Evolutionary conservation across 1,139 yeast species (phyloP).

Genomic region (Geotrichum carabidarum): DNA sequence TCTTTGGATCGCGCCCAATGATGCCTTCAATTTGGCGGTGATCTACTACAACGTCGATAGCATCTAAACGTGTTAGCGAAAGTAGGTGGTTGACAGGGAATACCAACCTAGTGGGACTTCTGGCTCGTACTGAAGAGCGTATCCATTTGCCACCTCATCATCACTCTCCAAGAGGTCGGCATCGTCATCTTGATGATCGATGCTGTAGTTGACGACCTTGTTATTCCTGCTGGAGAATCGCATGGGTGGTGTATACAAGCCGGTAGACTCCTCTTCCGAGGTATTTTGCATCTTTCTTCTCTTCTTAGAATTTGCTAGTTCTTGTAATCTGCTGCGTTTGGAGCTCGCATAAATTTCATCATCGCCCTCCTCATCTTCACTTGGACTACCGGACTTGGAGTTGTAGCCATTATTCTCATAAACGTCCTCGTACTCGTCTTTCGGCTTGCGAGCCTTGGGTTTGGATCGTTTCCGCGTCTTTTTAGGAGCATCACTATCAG

Average conservation of each 20-base stretch:
- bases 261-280: constrained; percentile 28
- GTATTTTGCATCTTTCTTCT: constrained; percentile 28
- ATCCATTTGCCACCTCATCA: constrained; percentile 35
- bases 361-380: constrained; percentile 36
- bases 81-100: constrained; percentile 21
- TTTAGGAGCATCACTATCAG: constrained; percentile 10
- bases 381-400: constrained; percentile 23
- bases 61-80: constrained; percentile 28
- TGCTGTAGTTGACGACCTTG: constrained; percentile 66
- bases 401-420: constrained; percentile 21
- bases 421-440: constrained; percentile 17
- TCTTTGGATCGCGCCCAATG: constrained; percentile 32
- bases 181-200: constrained; percentile 66
- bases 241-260: constrained; percentile 35
- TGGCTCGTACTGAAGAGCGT: constrained; percentile 41
- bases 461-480: constrained; percentile 15
- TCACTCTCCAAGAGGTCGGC: constrained; percentile 41
- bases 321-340: constrained; percentile 22
- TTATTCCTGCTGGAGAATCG: constrained; percentile 76
- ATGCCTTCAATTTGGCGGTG: constrained; percentile 31
- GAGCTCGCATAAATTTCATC: constrained; percentile 31
- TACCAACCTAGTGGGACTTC: constrained; percentile 32
- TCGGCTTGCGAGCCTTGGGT: constrained; percentile 11
- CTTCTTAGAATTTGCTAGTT: constrained; percentile 22
- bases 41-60: constrained; percentile 37